These are phyloP conservation scores for Botryotinia narcissicola DNA, from an alignment of 2,329 filamentous ascomycete genomes.

Conservation along the genomic window DNA sequence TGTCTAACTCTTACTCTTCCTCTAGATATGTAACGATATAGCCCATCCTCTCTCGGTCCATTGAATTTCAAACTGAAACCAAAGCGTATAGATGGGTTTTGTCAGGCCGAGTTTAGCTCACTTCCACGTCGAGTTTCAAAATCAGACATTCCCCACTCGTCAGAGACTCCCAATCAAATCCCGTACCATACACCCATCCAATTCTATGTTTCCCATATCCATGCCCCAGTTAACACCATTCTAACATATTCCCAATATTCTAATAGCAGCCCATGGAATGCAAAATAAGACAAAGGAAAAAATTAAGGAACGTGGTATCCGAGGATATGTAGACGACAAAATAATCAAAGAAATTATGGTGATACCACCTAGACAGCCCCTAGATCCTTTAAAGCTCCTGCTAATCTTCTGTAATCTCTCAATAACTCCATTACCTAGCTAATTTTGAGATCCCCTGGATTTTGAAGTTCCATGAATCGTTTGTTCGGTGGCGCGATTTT, in stretches of 20 bases:
- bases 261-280: background rate
- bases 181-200: slow-evolving; percentile 8
- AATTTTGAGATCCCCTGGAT: slow-evolving; percentile 66
- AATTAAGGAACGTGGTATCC: background rate
- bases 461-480: slow-evolving; percentile 70
- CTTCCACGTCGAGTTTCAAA: background rate
- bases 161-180: background rate
- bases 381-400: slow-evolving; percentile 60
- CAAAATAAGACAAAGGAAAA: background rate
- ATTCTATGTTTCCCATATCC: slow-evolving; percentile 12
- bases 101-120: background rate
- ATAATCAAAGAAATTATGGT: slow-evolving; percentile 12
- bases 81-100: background rate
- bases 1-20: background rate
- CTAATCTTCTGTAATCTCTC: slow-evolving; percentile 71
- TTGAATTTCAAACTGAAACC: background rate
- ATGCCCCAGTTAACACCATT: background rate
- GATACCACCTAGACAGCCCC: slow-evolving; percentile 49
- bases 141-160: background rate
- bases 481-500: slow-evolving; percentile 66
- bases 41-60: background rate
- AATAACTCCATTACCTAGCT: slow-evolving; percentile 72
- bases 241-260: background rate
- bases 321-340: background rate
- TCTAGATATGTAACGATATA: background rate